A percentile compares a stretch with the other conserved stretches of the same genome.
phyloP scores from a whole-genome alignment of 2,329 filamentous ascomycete species.

The Paraphoma chrysanthemicola region DNA sequence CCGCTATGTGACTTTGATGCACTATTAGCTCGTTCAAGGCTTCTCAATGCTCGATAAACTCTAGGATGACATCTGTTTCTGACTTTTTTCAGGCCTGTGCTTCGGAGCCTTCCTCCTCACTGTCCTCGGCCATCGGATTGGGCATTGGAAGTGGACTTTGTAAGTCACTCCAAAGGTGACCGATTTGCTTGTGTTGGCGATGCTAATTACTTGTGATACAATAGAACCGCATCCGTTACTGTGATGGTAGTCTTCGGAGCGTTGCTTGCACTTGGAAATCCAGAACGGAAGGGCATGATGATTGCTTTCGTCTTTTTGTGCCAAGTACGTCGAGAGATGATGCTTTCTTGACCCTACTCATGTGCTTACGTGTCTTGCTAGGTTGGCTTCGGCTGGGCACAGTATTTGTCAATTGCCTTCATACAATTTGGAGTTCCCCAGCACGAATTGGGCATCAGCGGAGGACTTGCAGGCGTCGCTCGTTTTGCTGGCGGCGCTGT shows the following conservation, averaged over 20 bases:
- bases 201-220: background rate
- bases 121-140: conserved; percentile 52
- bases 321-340: background rate
- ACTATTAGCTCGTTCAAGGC: too few species aligned
- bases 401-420: conserved; percentile 58
- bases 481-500: conserved; percentile 55
- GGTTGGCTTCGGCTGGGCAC: conserved; percentile 58
- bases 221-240: conserved; percentile 47
- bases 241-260: conserved; percentile 59
- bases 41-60: too few species aligned
- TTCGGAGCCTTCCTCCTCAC: conserved; percentile 53
- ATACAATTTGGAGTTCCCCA: conserved; percentile 60
- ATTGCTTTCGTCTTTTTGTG: conserved; percentile 57
- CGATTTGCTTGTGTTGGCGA: too few species aligned
- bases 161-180: too few species aligned
- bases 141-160: conserved; percentile 57
- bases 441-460: conserved; percentile 50
- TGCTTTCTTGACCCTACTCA: conserved; percentile 18
- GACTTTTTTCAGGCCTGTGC: conserved; percentile 29
- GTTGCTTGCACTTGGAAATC: conserved; percentile 53
- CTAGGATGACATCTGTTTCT: background rate
- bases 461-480: conserved; percentile 48
- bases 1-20: too few species aligned
- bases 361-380: conserved; percentile 11
- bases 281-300: conserved; percentile 54